phyloP scores from a whole-genome alignment of 306 rosid species.

The Ochetophila trinervis region DNA sequence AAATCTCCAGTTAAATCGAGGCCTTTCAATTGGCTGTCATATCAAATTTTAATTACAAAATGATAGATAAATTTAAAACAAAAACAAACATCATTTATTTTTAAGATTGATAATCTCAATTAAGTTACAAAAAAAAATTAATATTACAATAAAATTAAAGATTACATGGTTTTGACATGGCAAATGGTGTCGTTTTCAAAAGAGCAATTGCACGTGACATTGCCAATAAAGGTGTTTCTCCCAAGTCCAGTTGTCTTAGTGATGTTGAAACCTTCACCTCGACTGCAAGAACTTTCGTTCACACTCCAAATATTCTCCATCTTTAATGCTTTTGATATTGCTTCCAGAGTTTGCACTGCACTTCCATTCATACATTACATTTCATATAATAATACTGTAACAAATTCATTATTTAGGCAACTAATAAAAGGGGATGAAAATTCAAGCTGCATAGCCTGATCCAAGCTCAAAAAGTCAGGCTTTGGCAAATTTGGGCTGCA shows the following conservation, averaged over 20 bases:
- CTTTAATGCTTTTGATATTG: slow-evolving; percentile 47
- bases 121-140: not conserved
- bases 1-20: slow-evolving; percentile 45
- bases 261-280: slow-evolving; percentile 21
- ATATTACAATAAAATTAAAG: not conserved
- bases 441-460: too few species aligned
- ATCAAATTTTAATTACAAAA: not conserved
- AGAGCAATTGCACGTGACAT: slow-evolving; percentile 54
- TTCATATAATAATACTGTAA: not conserved
- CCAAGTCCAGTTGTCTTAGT: too few species aligned
- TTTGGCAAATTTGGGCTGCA: too few species aligned
- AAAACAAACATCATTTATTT: not conserved
- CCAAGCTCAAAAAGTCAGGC: too few species aligned
- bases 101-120: not conserved
- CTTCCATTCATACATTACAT: not conserved
- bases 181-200: slow-evolving; percentile 30
- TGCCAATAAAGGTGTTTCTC: not conserved
- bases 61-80: not conserved
- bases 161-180: slow-evolving; percentile 54
- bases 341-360: slow-evolving; percentile 39
- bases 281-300: slow-evolving; percentile 36
- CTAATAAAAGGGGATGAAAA: too few species aligned
- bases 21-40: slow-evolving; percentile 43
- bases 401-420: too few species aligned
- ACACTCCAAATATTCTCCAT: slow-evolving; percentile 42